Evolutionary conservation across 1,284 basidiomycete species (phyloP), one percentile per base, ranked within the genome.

Genomic region (Meripilus lineatus): DNA sequence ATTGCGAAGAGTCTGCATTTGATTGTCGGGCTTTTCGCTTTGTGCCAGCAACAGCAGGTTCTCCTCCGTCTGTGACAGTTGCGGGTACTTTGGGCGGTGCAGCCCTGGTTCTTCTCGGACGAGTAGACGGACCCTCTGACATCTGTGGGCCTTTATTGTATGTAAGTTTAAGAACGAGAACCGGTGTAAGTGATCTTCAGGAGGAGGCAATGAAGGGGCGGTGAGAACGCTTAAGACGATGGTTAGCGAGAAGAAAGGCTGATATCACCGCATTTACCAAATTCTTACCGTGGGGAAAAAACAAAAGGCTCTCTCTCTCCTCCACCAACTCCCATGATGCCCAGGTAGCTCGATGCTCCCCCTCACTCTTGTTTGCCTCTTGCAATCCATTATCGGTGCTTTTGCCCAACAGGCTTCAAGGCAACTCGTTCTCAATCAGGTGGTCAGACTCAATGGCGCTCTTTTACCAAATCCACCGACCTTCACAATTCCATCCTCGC

Each of bases 401-500:
- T 36, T 52, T 32, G 52, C 58, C 2, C 57, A 60, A 30, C 49
- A 51, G 34, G 15, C 45, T n/a, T 13, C 51, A 1, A 45, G 45
- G n/a, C 51, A 47, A 28, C 49, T 59, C 8, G 36, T 50, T n/a
- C 38, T 58, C 14, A 53, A 53, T 32, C 45, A 42, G 33, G 26
- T 56, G 5, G 17, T 47, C n/a, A 50, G 43, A 26, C 44, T 56
- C 44, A 53, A 51, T 15, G 48, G 51, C 3, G 23, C 50, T 10
- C 43, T 45, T 14, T 46, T 55, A 10, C 47, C 50, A n/a, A 51
- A 46, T 14, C 52, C 57, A 34, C 53, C 59, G 8, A 54, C 48
- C n/a, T 65, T 59, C 50, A 39, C 55, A 1, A 46, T 69, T 5
- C 61, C 67, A 2, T 23, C 73, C 0, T 57, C 67, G 1, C 62